Base-by-base conservation (phyloP, 2,329 filamentous ascomycete genomes). In the Claviceps cyperi region DNA sequence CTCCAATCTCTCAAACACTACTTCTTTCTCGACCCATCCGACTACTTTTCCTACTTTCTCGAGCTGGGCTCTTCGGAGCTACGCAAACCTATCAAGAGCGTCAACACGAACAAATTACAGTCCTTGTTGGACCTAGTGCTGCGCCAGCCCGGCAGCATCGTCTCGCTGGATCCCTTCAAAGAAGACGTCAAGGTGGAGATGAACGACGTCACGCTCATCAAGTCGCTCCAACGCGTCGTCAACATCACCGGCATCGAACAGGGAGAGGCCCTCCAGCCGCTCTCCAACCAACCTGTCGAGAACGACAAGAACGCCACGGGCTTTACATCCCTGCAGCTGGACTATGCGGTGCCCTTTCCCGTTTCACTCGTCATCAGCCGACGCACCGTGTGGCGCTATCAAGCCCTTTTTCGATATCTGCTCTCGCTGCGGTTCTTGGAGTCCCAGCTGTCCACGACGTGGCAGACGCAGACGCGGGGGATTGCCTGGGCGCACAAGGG, bases 11-110 rank as follows among this genome's bases (percentile, higher is more conserved):
- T 98, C 39, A 98, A 98, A 65, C 92, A 98, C 67, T 98, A 98
- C 70, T 98, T 97, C 72, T 98, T 98, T 73, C 81, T 98, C 54
- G 91, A 97, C 59, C 85, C 90, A 8, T 96, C 92, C 36, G 92
- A 98, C 65, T 98, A 95, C 71, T 97, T 98, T 66, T 89, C 89
- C 2, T 94, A 97, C 67, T 98, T 98, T 65, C 81, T 98, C 52
- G 92, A 98, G 62, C 80, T 98, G 19, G 83, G 88, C 50, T 76
- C 85, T 32, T 90, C 89, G 1, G 92, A 98, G 67, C 75, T 98
- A 52, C 85, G 87, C 59, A 96, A 96, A 63, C 84, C 86, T 35
- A 86, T 90, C 52, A 88, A 88, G 62, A 77, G 77, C 49, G 89
- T 97, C 66, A 98, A 97, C 61, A 86, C 86, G 50, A 82, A 82